phyloP scores from a whole-genome alignment of 768 basidiomycete genomes.

The Suillus fuscotomentosus region DNA sequence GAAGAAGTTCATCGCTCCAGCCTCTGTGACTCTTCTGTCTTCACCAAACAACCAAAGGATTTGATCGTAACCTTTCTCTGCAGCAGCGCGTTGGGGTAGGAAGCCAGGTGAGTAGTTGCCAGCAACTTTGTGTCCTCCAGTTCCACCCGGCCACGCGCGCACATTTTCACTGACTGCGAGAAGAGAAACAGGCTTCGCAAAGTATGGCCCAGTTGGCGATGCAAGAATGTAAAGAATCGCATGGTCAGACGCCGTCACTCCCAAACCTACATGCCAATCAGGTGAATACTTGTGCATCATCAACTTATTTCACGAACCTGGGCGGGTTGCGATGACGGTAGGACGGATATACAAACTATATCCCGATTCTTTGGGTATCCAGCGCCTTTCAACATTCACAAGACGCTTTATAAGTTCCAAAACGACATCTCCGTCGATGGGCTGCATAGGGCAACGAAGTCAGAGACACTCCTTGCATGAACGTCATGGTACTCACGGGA shows the following conservation, averaged over 20 bases:
- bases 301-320: constrained; percentile 24
- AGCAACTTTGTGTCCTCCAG: constrained; percentile 60
- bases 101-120: constrained; percentile 64
- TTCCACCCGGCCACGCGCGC: constrained; percentile 84
- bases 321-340: constrained; percentile 55
- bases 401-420: constrained; percentile 62
- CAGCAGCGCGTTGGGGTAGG: constrained; percentile 63
- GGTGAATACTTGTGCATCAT: background rate
- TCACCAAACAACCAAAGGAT: constrained; percentile 78
- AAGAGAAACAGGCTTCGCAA: constrained; percentile 51
- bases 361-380: constrained; percentile 76
- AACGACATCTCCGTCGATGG: constrained; percentile 46
- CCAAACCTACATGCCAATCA: constrained; percentile 38
- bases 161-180: constrained; percentile 70
- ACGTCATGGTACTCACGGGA: constrained; percentile 44
- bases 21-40: constrained; percentile 53
- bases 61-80: constrained; percentile 69
- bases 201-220: constrained; percentile 57
- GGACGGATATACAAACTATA: constrained; percentile 88
- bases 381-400: constrained; percentile 68
- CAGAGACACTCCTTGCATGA: background rate
- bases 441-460: constrained; percentile 16
- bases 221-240: constrained; percentile 86
- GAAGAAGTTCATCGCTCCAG: constrained; percentile 83
- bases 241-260: constrained; percentile 73